Percentiles rank a stretch among this genome's conserved stretches.
Conservation (phyloP, 139 green algal species). For the Picochlorum sp. region DNA sequence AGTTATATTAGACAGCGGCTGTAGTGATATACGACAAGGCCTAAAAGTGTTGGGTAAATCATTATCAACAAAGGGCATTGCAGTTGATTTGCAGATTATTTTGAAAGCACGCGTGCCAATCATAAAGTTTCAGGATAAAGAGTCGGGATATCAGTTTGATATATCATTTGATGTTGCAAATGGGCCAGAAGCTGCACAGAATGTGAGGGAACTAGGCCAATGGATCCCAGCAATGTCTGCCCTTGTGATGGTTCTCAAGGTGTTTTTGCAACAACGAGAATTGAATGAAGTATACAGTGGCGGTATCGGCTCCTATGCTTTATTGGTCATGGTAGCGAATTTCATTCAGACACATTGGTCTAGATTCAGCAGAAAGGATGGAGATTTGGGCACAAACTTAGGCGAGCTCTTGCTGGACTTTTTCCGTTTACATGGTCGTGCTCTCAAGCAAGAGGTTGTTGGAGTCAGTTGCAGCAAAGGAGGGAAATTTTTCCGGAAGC, state of each 20-base stretch:
- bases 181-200: conserved; percentile 43
- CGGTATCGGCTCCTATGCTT: conserved; percentile 85
- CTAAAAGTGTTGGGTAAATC: conserved; percentile 63
- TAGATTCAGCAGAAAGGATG: conserved; percentile 4
- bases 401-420: conserved; percentile 91
- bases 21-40: conserved; percentile 37
- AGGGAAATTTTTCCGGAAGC: conserved; percentile 56
- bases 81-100: conserved; percentile 78
- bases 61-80: conserved; percentile 50
- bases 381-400: conserved; percentile 51
- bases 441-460: conserved; percentile 41
- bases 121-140: conserved; percentile 85
- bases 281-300: conserved; percentile 94
- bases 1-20: conserved; percentile 58
- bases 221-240: conserved; percentile 68
- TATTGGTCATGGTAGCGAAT: conserved; percentile 83
- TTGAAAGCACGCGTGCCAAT: conserved; percentile 87
- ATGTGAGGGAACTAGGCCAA: conserved; percentile 54
- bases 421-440: conserved; percentile 64
- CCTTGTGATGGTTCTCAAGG: conserved; percentile 76
- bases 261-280: conserved; percentile 88
- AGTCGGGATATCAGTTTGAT: conserved; percentile 75
- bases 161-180: conserved; percentile 87
- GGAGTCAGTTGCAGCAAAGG: conserved; percentile 29
- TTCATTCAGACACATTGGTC: conserved; percentile 75